phyloP scores from a whole-genome alignment of 129 eudicot species.

The Erigeron canadensis region DNA sequence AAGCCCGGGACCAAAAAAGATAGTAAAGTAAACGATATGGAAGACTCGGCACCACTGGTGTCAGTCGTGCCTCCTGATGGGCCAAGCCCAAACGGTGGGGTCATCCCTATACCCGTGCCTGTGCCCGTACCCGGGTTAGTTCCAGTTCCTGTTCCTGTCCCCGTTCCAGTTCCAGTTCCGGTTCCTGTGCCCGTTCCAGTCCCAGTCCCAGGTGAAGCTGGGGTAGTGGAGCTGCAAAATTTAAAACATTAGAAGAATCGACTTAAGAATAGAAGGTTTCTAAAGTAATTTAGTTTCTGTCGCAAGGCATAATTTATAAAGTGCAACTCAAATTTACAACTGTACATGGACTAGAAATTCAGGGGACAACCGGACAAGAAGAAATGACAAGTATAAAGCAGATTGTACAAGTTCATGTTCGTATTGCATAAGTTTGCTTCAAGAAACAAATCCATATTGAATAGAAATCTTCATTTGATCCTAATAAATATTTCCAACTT shows the following conservation, averaged over 20 bases:
- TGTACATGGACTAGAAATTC: neutral
- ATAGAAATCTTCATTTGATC: neutral
- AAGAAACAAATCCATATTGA: neutral
- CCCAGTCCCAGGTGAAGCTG: conserved; percentile 37
- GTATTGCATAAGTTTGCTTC: neutral
- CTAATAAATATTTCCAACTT: conserved; percentile 4
- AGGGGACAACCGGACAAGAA: neutral
- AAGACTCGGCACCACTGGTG: conserved; percentile 33
- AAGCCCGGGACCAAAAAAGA: conserved; percentile 46
- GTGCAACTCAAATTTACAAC: neutral
- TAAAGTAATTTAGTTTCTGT: conserved; percentile 8
- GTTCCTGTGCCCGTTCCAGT: conserved; percentile 25
- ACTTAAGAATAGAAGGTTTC: neutral
- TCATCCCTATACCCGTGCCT: conserved; percentile 23
- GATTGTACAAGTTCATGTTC: neutral
- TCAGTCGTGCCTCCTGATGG: conserved; percentile 45
- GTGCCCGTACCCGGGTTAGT: conserved; percentile 19
- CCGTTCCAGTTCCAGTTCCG: conserved; percentile 1
- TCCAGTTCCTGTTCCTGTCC: conserved; percentile 25
- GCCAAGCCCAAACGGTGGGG: conserved; percentile 35
- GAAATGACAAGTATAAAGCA: neutral
- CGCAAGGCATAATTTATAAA: neutral
- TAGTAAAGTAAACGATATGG: conserved; percentile 21
- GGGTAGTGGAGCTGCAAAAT: conserved; percentile 33
- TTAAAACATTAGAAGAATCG: conserved; percentile 7